Base-by-base conservation (phyloP, 805 yeast species). In the Lachancea thermotolerans region DNA sequence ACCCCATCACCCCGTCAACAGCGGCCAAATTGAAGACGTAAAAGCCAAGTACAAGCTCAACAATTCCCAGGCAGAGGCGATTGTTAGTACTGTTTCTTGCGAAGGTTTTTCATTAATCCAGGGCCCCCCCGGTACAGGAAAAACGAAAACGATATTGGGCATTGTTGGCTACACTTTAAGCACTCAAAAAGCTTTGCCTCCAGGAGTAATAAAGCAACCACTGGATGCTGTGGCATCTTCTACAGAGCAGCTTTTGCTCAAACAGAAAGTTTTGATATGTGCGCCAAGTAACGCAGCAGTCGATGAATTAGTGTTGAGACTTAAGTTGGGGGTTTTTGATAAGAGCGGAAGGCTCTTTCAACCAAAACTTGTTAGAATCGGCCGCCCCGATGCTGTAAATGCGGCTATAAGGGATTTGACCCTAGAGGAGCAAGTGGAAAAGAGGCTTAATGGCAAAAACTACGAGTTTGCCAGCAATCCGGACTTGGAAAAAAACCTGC, bases 51-150 rank as follows among this genome's bases (percentile, higher is more conserved):
- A 79, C 53, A 70, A 74, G 16, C 84, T 90, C 32, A 93, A 95
- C 65, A 73, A 75, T 25, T 91, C 99, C 0, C 99, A 93, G 65
- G 98, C 98, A 0, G 72, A 67, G 28, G 99, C 99, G 0, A 86
- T 93, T 47, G 72, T 82, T 10, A 86, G 88, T 1, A 76, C 95
- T 0, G 77, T 80, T 28, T 62, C 71, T 18, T 70, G 75, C 8
- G 71, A 71, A 1, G 99, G 99, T 0, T 88, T 93, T 59, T 82
- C 95, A 0, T 71, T 93, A 43, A 90, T 93, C 62, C 99, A 93
- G 67, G 99, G 97, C 47, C 99, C 99, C 0, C 99, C 99, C 0
- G 99, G 99, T 65, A 91, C 98, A 0, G 99, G 99, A 70, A 93
- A 93, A 63, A 95, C 99, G 1, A 95, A 91, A 61, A 93, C 99